These are phyloP conservation scores for Globisporangium ultimum DNA, from an alignment of 352 stramenopile species.

Conservation along the genomic window DNA sequence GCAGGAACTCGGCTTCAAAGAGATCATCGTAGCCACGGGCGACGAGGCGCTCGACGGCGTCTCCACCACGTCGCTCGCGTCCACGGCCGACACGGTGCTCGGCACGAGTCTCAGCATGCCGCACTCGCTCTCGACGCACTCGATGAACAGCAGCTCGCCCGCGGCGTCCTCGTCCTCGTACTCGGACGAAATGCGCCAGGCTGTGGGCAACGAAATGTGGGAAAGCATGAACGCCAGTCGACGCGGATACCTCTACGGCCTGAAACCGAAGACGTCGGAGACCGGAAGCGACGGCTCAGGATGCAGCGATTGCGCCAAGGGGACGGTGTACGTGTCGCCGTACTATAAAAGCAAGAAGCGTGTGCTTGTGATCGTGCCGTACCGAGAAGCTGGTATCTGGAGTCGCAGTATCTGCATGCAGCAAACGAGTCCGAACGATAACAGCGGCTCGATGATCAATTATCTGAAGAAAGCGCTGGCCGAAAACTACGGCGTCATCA, in stretches of 20 bases:
- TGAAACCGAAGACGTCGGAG: conserved; percentile 22
- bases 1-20: conserved; percentile 59
- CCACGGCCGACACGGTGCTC: conserved; percentile 2
- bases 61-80: conserved; percentile 2
- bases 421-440: conserved; percentile 45
- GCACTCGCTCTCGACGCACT: conserved; percentile 5
- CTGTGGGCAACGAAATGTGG: conserved; percentile 19
- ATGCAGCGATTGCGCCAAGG: conserved; percentile 58
- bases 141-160: conserved; percentile 7
- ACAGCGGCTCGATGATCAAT: conserved; percentile 72
- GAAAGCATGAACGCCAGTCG: conserved; percentile 12
- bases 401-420: conserved; percentile 82
- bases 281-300: conserved; percentile 23
- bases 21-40: conserved; percentile 60
- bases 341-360: conserved; percentile 57
- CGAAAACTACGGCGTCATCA: conserved; percentile 83
- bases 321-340: conserved; percentile 67
- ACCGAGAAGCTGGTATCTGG: conserved; percentile 84
- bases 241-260: conserved; percentile 23
- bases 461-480: conserved; percentile 77
- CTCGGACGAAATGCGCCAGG: conserved; percentile 19
- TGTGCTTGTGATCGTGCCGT: conserved; percentile 80
- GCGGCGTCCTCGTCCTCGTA: conserved; percentile 15
- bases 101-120: conserved; percentile 3
- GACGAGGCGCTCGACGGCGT: conserved; percentile 25